Conservation (phyloP, 2,329 filamentous ascomycete genomes). For the Colletotrichum phormii region DNA sequence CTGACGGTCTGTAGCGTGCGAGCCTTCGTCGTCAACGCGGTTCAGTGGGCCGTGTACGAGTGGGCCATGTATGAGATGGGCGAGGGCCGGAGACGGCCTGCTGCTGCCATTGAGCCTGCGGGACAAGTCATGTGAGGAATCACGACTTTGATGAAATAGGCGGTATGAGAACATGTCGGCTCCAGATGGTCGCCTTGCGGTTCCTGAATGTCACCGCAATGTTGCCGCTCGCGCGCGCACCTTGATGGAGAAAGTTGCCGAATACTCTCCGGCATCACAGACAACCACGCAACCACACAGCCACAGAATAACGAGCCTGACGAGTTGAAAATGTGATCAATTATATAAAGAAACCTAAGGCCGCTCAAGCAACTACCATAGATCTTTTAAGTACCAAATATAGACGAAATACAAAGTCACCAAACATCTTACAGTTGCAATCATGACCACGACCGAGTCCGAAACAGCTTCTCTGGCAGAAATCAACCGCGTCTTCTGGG, state of each 20-base stretch:
- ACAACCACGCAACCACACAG: not conserved
- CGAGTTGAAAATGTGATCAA: not conserved
- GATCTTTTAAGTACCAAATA: not conserved
- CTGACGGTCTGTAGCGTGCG: constrained; percentile 84
- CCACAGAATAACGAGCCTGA: not conserved
- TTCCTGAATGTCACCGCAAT: not conserved
- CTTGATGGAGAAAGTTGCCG: constrained; percentile 25
- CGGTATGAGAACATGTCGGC: not conserved
- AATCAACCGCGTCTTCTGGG: constrained; percentile 34
- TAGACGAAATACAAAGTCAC: not conserved
- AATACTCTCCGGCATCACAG: constrained; percentile 20
- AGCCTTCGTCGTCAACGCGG: constrained; percentile 93
- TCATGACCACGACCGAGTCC: constrained; percentile 4
- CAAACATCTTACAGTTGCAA: not conserved
- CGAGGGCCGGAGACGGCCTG: constrained; percentile 43
- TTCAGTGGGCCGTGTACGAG: constrained; percentile 93
- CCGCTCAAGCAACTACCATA: not conserved
- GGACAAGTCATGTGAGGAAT: constrained; percentile 35
- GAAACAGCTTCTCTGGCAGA: constrained; percentile 25
- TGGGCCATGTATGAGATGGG: constrained; percentile 78
- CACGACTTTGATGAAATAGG: not conserved
- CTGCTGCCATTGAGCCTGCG: constrained; percentile 4
- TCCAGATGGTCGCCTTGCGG: not conserved
- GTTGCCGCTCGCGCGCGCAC: not conserved
- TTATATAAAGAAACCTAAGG: not conserved